Conservation (phyloP, 805 yeast species). For the Naumovozyma baii region DNA sequence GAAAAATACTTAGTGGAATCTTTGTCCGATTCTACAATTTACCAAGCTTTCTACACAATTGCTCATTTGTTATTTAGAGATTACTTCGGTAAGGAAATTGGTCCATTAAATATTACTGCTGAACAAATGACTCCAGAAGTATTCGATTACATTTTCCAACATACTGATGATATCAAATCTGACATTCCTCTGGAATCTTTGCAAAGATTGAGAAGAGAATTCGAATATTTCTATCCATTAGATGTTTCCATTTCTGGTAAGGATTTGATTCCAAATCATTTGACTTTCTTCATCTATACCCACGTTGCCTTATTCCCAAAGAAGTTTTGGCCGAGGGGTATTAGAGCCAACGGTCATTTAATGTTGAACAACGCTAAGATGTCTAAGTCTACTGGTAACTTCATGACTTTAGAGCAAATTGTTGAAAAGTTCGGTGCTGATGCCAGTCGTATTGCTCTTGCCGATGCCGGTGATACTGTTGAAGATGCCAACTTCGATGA, state of each 20-base stretch:
- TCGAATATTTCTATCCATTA: conserved; percentile 92
- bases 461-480: conserved; percentile 95
- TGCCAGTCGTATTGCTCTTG: conserved; percentile 92
- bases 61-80: conserved; percentile 79
- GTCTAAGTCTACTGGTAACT: conserved; percentile 97
- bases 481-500: conserved; percentile 99
- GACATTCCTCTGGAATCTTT: conserved; percentile 61
- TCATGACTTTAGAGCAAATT: conserved; percentile 79
- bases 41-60: conserved; percentile 91
- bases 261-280: conserved; percentile 93
- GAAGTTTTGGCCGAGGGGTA: conserved; percentile 86
- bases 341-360: conserved; percentile 92
- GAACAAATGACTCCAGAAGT: conserved; percentile 89
- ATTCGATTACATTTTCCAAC: conserved; percentile 80
- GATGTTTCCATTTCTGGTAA: conserved; percentile 91
- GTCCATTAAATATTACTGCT: conserved; percentile 64
- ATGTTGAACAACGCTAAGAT: conserved; percentile 92
- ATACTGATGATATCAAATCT: conserved; percentile 47
- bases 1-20: conserved; percentile 87
- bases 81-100: conserved; percentile 67
- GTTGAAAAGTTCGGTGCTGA: conserved; percentile 92
- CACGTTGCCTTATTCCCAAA: conserved; percentile 91
- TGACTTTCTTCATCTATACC: conserved; percentile 88
- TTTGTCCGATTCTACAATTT: conserved; percentile 88
- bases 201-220: conserved; percentile 76